Evolutionary conservation across 2,329 filamentous ascomycete genomes (phyloP), one percentile per base, ranked within the genome.

Genomic region (Emmonsiellopsis sp.): DNA sequence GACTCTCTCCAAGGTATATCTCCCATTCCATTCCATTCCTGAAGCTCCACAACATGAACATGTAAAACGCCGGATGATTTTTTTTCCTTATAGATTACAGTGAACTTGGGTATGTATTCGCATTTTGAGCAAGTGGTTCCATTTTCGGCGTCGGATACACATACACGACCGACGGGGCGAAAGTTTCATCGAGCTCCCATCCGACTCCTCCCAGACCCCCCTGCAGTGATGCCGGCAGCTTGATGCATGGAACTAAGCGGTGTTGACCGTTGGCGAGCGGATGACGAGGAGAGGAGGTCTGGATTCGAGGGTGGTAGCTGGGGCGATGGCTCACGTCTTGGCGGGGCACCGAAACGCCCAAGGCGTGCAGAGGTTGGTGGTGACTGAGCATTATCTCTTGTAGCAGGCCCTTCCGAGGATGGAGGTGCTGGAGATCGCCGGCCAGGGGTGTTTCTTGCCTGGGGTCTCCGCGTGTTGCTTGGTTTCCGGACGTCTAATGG

Each of bases 401-500:
- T 37, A 43, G 51, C n/a, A 15, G 10, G n/a, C 13, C 40, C 47
- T 41, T 51, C 51, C 11, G 45, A 38, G 2, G 40, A 45, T 32
- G 49, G 20, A 11, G 40, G 53, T 7, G 56, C 54, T 7, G 62
- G 57, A 52, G 67, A 65, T 31, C 62, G 66, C 15, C 45, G 55
- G 50, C 62, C 60, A 15, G 51, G 47, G 55, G 59, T 45, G 55
- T 61, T 37, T 61, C 55, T 41, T 62, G 65, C 32, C 59, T 65
- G 48, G 65, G 69, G 40, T 13, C 47, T 54, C 47, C 62, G 60
- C 60, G 65, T 45, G 65, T 69, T 42, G 35, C 45, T 50, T 15
- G 66, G 62, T 64, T 69, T 71, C 54, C 70, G 69, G 46, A 71
- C 63, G 54, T 72, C 68, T 9, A 70, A 58, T 20, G 70, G 69